Percentiles rank a stretch among this genome's conserved stretches.
phyloP scores from a whole-genome alignment of 495 filamentous ascomycete species.

The Neurospora sp. region DNA sequence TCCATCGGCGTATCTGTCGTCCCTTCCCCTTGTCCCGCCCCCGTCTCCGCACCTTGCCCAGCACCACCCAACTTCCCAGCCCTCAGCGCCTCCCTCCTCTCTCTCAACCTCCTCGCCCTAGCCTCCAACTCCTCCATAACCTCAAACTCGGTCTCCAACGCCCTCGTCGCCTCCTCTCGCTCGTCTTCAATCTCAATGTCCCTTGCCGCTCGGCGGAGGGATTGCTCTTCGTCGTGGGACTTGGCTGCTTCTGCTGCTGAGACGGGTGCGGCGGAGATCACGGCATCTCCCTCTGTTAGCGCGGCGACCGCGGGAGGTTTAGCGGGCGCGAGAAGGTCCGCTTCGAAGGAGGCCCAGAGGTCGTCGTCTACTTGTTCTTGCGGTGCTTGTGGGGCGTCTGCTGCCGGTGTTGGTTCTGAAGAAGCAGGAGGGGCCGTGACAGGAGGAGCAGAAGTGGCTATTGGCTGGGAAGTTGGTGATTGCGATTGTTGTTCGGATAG shows the following conservation, averaged over 20 bases:
- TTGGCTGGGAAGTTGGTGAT: neutral
- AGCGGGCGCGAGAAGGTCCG: slow-evolving; percentile 52
- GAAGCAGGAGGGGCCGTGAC: too few species aligned
- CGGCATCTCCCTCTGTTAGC: slow-evolving; percentile 30
- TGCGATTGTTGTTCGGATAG: neutral
- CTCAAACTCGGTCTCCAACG: slow-evolving; percentile 82
- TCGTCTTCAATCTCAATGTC: slow-evolving; percentile 55
- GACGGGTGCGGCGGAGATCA: slow-evolving; percentile 62
- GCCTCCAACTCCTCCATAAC: slow-evolving; percentile 88
- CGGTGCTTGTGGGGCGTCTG: slow-evolving; percentile 6
- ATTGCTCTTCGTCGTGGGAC: slow-evolving; percentile 47
- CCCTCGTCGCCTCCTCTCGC: slow-evolving; percentile 72
- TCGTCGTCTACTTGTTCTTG: slow-evolving; percentile 53
- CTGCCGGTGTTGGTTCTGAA: neutral
- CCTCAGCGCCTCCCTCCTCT: slow-evolving; percentile 47
- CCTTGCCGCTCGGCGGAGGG: slow-evolving; percentile 50
- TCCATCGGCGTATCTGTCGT: slow-evolving; percentile 1
- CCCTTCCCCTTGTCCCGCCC: slow-evolving; percentile 11
- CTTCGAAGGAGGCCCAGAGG: slow-evolving; percentile 87
- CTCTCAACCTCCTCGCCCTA: slow-evolving; percentile 65
- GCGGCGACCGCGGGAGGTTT: slow-evolving; percentile 17
- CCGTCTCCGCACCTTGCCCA: slow-evolving; percentile 3
- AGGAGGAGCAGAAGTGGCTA: slow-evolving; percentile 9
- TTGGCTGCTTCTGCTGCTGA: slow-evolving; percentile 61
- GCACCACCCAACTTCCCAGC: slow-evolving; percentile 29